phyloP scores from a whole-genome alignment of 1,139 yeast species.

The Zygoascus meyerae region DNA sequence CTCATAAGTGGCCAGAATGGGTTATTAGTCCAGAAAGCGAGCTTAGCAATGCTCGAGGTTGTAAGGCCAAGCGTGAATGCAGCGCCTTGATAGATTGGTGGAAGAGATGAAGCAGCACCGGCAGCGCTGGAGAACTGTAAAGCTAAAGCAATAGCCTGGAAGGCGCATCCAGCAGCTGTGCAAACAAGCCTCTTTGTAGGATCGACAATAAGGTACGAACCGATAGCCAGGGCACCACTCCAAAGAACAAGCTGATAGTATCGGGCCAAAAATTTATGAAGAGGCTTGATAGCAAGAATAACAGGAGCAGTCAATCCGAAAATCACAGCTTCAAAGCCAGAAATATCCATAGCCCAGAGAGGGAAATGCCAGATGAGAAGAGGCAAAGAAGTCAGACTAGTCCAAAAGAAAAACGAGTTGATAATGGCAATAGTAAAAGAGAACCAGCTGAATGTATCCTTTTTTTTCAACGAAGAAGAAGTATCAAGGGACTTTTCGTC shows the following conservation, averaged over 20 bases:
- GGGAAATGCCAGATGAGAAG: constrained; percentile 96
- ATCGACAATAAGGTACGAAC: constrained; percentile 58
- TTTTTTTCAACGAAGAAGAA: constrained; percentile 15
- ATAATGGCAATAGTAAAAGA: constrained; percentile 27
- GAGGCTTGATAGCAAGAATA: constrained; percentile 49
- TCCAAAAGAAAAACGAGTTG: constrained; percentile 65
- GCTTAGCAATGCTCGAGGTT: constrained; percentile 67
- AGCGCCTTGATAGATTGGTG: constrained; percentile 44
- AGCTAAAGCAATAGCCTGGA: constrained; percentile 58
- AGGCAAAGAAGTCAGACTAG: constrained; percentile 71
- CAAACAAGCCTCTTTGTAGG: constrained; percentile 67
- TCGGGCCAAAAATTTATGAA: constrained; percentile 46
- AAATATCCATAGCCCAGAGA: constrained; percentile 94
- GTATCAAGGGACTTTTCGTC: constrained; percentile 9
- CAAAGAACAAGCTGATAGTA: constrained; percentile 47
- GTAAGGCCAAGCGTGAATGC: constrained; percentile 70
- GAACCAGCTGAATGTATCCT: constrained; percentile 27
- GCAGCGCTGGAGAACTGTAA: constrained; percentile 50
- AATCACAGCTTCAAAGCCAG: constrained; percentile 82
- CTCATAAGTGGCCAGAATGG: constrained; percentile 97
- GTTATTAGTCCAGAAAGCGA: constrained; percentile 73
- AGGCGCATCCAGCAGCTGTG: constrained; percentile 61
- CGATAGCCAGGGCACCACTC: constrained; percentile 65
- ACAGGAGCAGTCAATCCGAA: constrained; percentile 52
- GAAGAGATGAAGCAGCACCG: constrained; percentile 37